Base-by-base conservation (phyloP, 2,329 filamentous ascomycete genomes). In the Phialophora macrospora region DNA sequence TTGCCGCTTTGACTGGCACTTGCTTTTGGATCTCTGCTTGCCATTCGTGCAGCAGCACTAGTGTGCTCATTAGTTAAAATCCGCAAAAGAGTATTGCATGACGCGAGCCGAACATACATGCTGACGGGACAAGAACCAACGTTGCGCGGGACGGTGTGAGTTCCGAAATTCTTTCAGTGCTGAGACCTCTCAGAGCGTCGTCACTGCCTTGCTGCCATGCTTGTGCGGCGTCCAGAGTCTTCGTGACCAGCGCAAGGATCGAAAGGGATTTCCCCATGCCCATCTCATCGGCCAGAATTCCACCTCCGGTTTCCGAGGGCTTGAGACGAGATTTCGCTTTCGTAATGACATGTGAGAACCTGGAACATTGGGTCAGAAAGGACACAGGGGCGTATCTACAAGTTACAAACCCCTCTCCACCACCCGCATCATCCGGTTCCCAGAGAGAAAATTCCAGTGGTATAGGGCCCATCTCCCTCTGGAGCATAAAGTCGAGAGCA, bases 221-320 rank as follows among this genome's bases (percentile, higher is more conserved):
- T 11, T 71, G 72, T 1, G 78, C 81, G 2, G 73, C 58, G 0
- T 76, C 73, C 0, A 81, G 69, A 0, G 81, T 83, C 17, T 76
- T 76, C 3, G 81, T 72, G 22, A 85, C 78, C 0, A 85, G 72
- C 0, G 83, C 80, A 9, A 87, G 77, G 0, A 83, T 80, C 1
- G 83, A 82, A 6, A 86, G 75, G 0, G 85, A 82, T 69, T 88
- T 88, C 0, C 85, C 85, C 77, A 87, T 80, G 0, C 85, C 85
- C 85, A 87, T 87, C 64, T 87, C 85, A 70, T 88, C 85, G 0
- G 85, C 85, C 1, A 87, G 70, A n/a, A 88, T 82, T 0, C 83
- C 83, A 44, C 76, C 80, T 14, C 75, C 75, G 1, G 67, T 75
- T 55, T 78, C 75, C 22, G 55, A 26, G 11, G 68, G 64, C 4